A percentile compares a stretch with the other conserved stretches of the same genome.
These are phyloP conservation scores for Verticillium tricorpus DNA, from an alignment of 2,329 filamentous ascomycete genomes.

Conservation along the genomic window DNA sequence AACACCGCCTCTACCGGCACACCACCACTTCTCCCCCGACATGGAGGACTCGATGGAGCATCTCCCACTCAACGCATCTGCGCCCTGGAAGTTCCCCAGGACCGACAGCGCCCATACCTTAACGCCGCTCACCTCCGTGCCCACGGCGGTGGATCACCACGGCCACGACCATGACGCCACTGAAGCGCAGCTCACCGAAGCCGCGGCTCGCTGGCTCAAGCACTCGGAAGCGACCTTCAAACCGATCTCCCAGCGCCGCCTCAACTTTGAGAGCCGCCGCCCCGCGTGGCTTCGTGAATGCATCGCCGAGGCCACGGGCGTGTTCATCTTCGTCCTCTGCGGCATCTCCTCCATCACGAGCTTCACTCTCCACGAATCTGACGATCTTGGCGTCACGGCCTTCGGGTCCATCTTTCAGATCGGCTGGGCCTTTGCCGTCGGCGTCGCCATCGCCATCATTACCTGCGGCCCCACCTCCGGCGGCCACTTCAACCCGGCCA, in stretches of 20 bases:
- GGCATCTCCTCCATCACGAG: slow-evolving; percentile 49
- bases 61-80: neutral
- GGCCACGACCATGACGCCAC: neutral
- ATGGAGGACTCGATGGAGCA: neutral
- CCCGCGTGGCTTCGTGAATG: slow-evolving; percentile 51
- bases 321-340: slow-evolving; percentile 52
- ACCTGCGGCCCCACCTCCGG: slow-evolving; percentile 46
- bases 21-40: neutral
- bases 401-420: slow-evolving; percentile 50
- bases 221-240: slow-evolving; percentile 1
- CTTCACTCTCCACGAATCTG: slow-evolving; percentile 44
- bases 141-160: neutral
- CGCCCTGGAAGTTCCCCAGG: neutral
- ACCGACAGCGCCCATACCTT: slow-evolving; percentile 3
- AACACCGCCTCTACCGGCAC: neutral
- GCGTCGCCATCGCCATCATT: slow-evolving; percentile 56
- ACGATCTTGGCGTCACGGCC: slow-evolving; percentile 20
- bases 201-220: slow-evolving; percentile 2
- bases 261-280: slow-evolving; percentile 48
- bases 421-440: slow-evolving; percentile 50
- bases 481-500: slow-evolving; percentile 50
- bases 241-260: slow-evolving; percentile 47
- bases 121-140: neutral
- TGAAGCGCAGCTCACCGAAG: neutral
- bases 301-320: slow-evolving; percentile 51